Base-by-base conservation (phyloP, 768 basidiomycete species). In the Tricholoma hemisulphureum region DNA sequence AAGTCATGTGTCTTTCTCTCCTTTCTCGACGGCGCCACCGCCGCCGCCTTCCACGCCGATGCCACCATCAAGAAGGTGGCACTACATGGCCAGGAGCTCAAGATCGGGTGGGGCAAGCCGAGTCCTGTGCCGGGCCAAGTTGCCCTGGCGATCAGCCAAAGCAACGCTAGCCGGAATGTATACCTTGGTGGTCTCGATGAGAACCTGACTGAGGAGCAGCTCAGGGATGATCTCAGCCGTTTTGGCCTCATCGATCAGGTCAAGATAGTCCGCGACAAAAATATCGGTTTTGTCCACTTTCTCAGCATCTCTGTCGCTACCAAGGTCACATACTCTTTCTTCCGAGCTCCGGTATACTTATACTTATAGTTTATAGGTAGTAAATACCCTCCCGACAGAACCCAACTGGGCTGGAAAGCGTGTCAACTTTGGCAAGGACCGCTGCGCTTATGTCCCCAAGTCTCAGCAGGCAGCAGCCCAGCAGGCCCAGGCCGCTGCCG, bases 251-350 rank as follows among this genome's bases (percentile, higher is more conserved):
- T 99, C 66, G 97, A 99, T 74, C 96, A 98, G 71, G 95, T 99
- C 71, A 99, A 99, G 83, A 98, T 99, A 68, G 97, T 98, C 52
- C 78, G 96, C 60, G 97, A 99, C 78, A 98, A 98, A 83, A 97
- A 97, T 68, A 98, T 98, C 57, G 97, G 95, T 2, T 99, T 99
- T 71, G 95, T 99, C 18, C 97, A 99, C 74, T 98, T 98, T 79
- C 78, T 99, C 67, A 93, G 91, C 71, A 97, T 99, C 70, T 83
- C 90, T 20, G 85, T 92, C 39, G 97, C 97, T 14, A 95, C 91
- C 63, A 98, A 98, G 90, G 93, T 93, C 54, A 8, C 81, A 73
- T 58, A 24, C 60, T 51, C 24, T 23, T 26, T 24, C 0, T 26
- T 1, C 61, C 55, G 56, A 9, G 23, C 18, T 39, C 57, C 51